A percentile compares a stretch with the other conserved stretches of the same genome.
These are phyloP conservation scores for Purpureocillium lavendulum DNA, from an alignment of 2,329 filamentous ascomycete genomes.

Conservation along the genomic window DNA sequence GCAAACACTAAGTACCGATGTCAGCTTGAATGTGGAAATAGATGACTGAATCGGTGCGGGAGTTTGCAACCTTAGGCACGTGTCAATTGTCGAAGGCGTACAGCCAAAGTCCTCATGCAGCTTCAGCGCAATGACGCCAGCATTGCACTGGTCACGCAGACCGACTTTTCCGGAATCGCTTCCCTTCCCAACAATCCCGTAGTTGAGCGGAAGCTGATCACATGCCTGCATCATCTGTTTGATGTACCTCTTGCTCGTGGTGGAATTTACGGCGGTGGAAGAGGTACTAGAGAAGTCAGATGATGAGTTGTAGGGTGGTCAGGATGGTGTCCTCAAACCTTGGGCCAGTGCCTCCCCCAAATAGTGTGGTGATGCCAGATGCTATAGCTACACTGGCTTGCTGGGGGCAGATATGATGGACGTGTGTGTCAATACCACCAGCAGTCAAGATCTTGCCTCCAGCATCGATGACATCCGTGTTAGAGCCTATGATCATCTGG, in stretches of 20 bases:
- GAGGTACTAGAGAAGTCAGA: too few relatives aligned
- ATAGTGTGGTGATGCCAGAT: slow-evolving; percentile 80
- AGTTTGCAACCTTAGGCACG: slow-evolving; percentile 66
- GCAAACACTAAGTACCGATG: too few relatives aligned
- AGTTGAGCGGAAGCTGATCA: slow-evolving; percentile 74
- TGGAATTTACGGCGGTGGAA: slow-evolving; percentile 88
- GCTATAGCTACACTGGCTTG: slow-evolving; percentile 77
- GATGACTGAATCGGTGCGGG: too few relatives aligned
- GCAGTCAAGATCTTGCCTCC: slow-evolving; percentile 88
- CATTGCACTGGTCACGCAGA: slow-evolving; percentile 70
- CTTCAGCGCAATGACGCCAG: slow-evolving; percentile 85
- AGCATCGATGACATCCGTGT: slow-evolving; percentile 85
- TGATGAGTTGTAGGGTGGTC: too few relatives aligned
- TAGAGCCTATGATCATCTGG: slow-evolving; percentile 74
- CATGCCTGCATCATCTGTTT: slow-evolving; percentile 83
- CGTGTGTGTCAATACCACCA: slow-evolving; percentile 82
- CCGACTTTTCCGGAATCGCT: slow-evolving; percentile 68
- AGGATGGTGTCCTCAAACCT: too few relatives aligned
- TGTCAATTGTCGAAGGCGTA: slow-evolving; percentile 85
- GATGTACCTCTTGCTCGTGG: slow-evolving; percentile 75
- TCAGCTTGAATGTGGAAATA: too few relatives aligned
- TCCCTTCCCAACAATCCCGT: slow-evolving; percentile 88
- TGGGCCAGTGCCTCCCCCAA: slow-evolving; percentile 89
- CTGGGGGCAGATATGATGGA: slow-evolving; percentile 93
- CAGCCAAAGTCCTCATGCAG: slow-evolving; percentile 94